Evolutionary conservation across 1,139 yeast genomes (phyloP), one percentile per base, ranked within the genome.

Genomic region (Yamadazyma conglobata): DNA sequence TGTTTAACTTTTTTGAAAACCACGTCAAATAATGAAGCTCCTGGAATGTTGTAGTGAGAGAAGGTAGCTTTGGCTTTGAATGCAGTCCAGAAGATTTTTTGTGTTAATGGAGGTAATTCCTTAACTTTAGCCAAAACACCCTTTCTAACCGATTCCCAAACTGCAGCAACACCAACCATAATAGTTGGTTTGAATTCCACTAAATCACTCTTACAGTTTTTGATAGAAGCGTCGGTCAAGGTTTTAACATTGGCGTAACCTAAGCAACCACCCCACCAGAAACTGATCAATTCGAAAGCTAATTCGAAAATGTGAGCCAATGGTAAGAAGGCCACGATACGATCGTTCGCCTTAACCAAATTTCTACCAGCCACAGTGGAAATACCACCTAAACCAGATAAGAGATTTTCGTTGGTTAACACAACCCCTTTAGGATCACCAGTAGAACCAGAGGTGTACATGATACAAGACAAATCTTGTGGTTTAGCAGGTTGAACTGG

Each of bases 111-210:
- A 10, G 96, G 85, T 50, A 73, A 73, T 47, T 77, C 75, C 43
- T 70, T 67, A 39, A 93, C 73, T 63, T 89, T 89, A 33, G 77
- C 74, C 42, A 86, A 47, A 37, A 91, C 84, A 35, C 98, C 99
- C 67, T 91, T 91, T 61, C 94, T 82, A 39, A 91, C 87, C 18
- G 83, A 74, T 67, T 91, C 99, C 96, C 96, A 93, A 33, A 91
- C 97, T 3, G 98, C 96, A 10, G 98, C 97, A 34, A 93, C 98
- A 56, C 96, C 98, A 43, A 88, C 96, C 96, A 91, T 86, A 45
- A 91, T 63, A 8, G 96, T 83, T 39, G 99, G 99, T 56, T 77
- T 73, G 61, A 87, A 86, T 53, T 84, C 88, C 37, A 74, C 74
- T 64, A 91, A 76, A 57, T 91, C 99, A 48, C 96, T 91, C 38